Evolutionary conservation across 2,329 filamentous ascomycete species (phyloP).

Genomic region (Trichoderma sp.): DNA sequence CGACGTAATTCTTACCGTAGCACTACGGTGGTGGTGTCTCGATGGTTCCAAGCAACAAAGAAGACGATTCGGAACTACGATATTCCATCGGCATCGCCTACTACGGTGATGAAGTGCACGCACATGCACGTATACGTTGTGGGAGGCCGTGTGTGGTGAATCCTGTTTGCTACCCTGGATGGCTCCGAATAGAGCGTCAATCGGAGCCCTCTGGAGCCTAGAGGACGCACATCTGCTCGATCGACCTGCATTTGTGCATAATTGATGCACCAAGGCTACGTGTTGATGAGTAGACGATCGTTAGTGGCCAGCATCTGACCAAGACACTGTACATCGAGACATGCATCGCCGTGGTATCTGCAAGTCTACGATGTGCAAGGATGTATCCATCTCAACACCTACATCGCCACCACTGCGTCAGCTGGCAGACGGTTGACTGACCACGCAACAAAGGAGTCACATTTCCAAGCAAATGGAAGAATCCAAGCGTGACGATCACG

Average conservation of each 20-base stretch:
- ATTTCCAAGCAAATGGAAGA: background rate
- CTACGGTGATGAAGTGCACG: background rate
- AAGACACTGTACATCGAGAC: constrained; percentile 1
- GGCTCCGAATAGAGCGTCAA: background rate
- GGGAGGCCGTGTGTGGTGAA: background rate
- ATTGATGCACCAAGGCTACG: background rate
- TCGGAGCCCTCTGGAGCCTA: background rate
- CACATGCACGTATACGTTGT: background rate
- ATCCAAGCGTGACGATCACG: background rate
- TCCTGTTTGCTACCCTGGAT: background rate
- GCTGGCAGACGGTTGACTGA: background rate
- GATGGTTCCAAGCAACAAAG: no score
- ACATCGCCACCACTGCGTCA: constrained; percentile 5
- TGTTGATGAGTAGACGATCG: background rate
- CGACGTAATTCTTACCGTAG: background rate
- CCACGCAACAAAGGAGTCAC: background rate
- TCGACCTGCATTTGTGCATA: background rate
- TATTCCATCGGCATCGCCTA: background rate
- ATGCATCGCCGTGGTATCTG: background rate
- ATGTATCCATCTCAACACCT: background rate
- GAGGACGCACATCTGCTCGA: background rate
- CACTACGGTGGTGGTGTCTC: background rate
- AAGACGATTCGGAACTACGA: background rate
- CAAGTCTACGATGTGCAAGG: background rate
- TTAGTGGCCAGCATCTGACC: background rate